Percentiles rank a stretch among this genome's conserved stretches.
These are phyloP conservation scores for Porogramme epimiltina DNA, from an alignment of 1,284 basidiomycete species.

Conservation along the genomic window DNA sequence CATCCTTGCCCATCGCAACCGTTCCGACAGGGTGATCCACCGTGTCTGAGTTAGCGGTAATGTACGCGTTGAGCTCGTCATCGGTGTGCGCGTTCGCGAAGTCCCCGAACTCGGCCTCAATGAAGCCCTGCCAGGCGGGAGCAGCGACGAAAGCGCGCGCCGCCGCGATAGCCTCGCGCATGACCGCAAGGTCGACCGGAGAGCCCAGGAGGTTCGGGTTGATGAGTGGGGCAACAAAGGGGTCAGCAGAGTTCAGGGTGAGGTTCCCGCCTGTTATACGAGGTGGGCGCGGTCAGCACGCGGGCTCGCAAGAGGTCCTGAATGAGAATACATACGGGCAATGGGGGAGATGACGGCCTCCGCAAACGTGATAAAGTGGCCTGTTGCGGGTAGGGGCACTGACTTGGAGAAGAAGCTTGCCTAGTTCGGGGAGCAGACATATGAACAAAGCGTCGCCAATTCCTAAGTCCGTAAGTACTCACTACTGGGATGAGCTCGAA, in stretches of 20 bases:
- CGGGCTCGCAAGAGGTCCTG: constrained; percentile 4
- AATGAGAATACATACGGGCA: constrained; percentile 4
- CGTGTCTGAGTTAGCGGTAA: constrained; percentile 1
- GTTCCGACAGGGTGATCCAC: constrained; percentile 15
- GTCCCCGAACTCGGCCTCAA: constrained; percentile 4
- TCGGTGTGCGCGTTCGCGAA: constrained; percentile 9
- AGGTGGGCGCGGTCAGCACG: no score
- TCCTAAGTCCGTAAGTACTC: neutral
- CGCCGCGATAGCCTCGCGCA: constrained; percentile 17
- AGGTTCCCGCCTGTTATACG: constrained; percentile 24
- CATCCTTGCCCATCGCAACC: constrained; percentile 14
- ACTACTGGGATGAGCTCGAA: constrained; percentile 15
- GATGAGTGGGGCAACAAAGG: constrained; percentile 25
- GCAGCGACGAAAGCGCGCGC: constrained; percentile 20
- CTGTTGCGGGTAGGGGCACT: no score
- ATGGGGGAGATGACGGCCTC: constrained; percentile 9
- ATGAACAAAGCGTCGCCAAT: neutral
- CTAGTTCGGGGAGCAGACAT: constrained; percentile 13
- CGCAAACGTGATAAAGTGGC: constrained; percentile 7
- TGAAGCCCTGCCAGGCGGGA: constrained; percentile 13
- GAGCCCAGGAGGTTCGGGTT: constrained; percentile 17
- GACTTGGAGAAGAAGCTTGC: no score
- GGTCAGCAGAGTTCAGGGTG: constrained; percentile 21
- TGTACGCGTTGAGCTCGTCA: constrained; percentile 11
- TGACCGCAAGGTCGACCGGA: constrained; percentile 21